Conservation (phyloP, 225 moss, liverwort and hornwort species). For the Takakia lepidozioides region DNA sequence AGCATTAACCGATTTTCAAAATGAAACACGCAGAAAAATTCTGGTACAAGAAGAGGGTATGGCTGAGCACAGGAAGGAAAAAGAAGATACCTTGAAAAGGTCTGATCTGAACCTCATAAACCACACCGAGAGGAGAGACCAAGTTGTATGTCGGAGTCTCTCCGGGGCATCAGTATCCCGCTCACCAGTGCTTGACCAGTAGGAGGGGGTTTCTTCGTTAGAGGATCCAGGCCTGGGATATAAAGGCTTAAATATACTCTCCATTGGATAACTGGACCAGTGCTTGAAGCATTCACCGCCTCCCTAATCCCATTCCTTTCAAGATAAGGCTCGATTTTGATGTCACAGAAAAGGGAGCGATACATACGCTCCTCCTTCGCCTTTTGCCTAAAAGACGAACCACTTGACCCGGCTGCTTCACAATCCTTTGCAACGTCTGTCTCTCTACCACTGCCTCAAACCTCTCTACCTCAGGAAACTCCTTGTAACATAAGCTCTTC, state of each 20-base stretch:
- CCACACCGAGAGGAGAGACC: constrained; percentile 55
- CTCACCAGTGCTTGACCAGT: constrained; percentile 77
- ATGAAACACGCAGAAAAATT: no score
- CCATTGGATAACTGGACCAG: constrained; percentile 68
- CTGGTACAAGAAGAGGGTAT: no score
- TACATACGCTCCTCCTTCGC: constrained; percentile 60
- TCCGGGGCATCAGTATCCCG: constrained; percentile 34
- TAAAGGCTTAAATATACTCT: constrained; percentile 66
- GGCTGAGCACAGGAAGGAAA: background rate
- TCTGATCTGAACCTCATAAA: constrained; percentile 62
- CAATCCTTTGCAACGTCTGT: constrained; percentile 17
- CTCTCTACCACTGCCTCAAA: constrained; percentile 46
- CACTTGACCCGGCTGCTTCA: constrained; percentile 47
- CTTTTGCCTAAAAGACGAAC: constrained; percentile 40
- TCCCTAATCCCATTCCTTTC: constrained; percentile 47
- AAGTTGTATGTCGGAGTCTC: constrained; percentile 72
- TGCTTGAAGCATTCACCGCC: constrained; percentile 72
- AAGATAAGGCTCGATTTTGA: constrained; percentile 25
- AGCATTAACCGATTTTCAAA: no score
- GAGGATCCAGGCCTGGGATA: constrained; percentile 41
- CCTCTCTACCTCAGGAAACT: constrained; percentile 47
- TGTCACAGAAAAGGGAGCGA: constrained; percentile 38
- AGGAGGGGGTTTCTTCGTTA: constrained; percentile 39
- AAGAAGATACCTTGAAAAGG: constrained; percentile 57
- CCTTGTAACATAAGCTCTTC: constrained; percentile 51